These are phyloP conservation scores for Prosopis cineraria DNA, from an alignment of 306 rosid species.

Conservation along the genomic window DNA sequence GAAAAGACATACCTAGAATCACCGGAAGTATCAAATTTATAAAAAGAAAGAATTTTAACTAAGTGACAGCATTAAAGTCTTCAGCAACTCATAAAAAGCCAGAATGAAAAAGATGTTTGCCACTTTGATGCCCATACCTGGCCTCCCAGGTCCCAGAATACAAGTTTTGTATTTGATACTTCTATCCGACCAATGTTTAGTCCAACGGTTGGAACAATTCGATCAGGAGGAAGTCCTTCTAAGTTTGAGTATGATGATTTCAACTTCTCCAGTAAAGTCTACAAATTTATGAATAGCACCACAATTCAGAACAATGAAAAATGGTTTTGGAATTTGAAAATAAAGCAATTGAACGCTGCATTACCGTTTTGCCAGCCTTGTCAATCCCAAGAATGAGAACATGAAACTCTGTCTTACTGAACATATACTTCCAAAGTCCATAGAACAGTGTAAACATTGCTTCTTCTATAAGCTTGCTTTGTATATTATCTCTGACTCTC, in stretches of 20 bases:
- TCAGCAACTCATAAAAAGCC: conserved; percentile 20
- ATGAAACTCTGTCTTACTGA: conserved; percentile 92
- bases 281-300: conserved; percentile 25
- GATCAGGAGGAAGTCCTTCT: conserved; percentile 94
- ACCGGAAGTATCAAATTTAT: conserved; percentile 9
- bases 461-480: conserved; percentile 34
- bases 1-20: conserved; percentile 4
- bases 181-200: conserved; percentile 96
- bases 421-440: conserved; percentile 93
- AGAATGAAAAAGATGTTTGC: neutral
- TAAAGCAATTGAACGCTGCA: conserved; percentile 32
- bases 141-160: conserved; percentile 99
- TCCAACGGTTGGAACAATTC: conserved; percentile 98
- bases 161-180: conserved; percentile 78
- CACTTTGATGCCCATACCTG: conserved; percentile 65
- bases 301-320: conserved; percentile 26
- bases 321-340: conserved; percentile 18
- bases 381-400: conserved; percentile 96
- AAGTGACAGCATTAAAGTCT: neutral
- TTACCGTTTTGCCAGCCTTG: conserved; percentile 99
- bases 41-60: conserved; percentile 26
- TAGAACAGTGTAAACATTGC: conserved; percentile 91
- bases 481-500: conserved; percentile 17
- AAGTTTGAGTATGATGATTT: conserved; percentile 74
- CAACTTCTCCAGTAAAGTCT: conserved; percentile 97